Conservation (phyloP, 139 green algal genomes). For the Haematococcus lacustris region DNA sequence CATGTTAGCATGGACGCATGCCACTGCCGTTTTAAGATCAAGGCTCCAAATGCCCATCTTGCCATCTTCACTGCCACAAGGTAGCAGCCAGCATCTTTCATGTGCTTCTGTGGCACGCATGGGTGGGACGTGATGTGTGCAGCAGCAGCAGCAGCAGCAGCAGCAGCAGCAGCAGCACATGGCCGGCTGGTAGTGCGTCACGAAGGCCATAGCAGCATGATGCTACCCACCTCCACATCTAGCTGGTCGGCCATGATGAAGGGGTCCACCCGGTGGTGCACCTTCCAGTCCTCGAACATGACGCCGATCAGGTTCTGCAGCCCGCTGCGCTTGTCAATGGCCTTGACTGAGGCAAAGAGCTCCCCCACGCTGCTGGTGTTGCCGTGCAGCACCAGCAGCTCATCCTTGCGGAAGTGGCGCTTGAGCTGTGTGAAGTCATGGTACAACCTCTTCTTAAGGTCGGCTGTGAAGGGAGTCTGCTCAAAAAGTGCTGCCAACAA, state of each 20-base stretch:
- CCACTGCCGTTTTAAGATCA: too few relatives aligned
- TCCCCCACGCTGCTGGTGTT: not conserved
- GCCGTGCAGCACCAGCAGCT: conserved; percentile 13
- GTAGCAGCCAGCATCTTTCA: too few relatives aligned
- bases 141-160: too few relatives aligned
- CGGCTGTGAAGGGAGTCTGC: conserved; percentile 11
- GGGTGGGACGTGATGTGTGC: too few relatives aligned
- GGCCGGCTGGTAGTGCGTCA: too few relatives aligned
- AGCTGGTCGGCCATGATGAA: conserved; percentile 16
- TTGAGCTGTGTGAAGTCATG: conserved; percentile 22
- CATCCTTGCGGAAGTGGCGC: conserved; percentile 12
- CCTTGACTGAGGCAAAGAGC: conserved; percentile 3
- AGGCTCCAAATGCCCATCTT: too few relatives aligned
- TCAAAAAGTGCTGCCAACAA: conserved; percentile 13
- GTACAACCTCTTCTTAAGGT: not conserved
- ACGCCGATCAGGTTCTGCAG: conserved; percentile 16
- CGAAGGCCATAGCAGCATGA: too few relatives aligned
- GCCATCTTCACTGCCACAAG: too few relatives aligned
- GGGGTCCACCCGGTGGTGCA: conserved; percentile 14
- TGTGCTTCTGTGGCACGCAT: too few relatives aligned
- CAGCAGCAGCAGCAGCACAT: too few relatives aligned
- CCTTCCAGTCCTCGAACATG: conserved; percentile 25
- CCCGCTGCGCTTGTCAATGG: not conserved
- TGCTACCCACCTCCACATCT: conserved; percentile 5
- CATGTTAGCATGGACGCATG: too few relatives aligned